phyloP scores from a whole-genome alignment of 1,284 basidiomycete species.

The Mycosarcoma mackinlayi region DNA sequence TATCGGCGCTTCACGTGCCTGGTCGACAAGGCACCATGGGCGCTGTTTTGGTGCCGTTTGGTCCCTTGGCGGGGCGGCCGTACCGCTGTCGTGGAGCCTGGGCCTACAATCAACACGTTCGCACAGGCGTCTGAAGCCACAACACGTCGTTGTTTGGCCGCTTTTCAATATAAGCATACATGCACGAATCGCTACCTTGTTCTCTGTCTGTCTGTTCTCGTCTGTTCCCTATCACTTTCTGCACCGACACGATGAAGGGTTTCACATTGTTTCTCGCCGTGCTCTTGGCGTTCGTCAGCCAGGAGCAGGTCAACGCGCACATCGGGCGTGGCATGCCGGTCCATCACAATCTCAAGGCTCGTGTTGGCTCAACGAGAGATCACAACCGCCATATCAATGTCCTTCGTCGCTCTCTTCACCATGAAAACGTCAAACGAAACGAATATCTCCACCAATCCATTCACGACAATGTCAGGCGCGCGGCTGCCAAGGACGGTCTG shows the following conservation, averaged over 20 bases:
- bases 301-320: conserved; percentile 10
- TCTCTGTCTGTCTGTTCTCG: too few species aligned
- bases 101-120: too few species aligned
- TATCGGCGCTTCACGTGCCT: too few species aligned
- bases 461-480: conserved; percentile 13
- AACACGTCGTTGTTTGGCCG: too few species aligned
- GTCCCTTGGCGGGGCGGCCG: too few species aligned
- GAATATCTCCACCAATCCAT: conserved; percentile 15
- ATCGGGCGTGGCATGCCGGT: conserved; percentile 17
- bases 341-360: conserved; percentile 7
- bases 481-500: not conserved
- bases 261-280: conserved; percentile 5
- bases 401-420: conserved; percentile 8
- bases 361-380: conserved; percentile 11
- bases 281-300: conserved; percentile 5
- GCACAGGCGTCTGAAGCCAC: too few species aligned
- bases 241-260: conserved; percentile 3
- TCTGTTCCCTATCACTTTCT: too few species aligned
- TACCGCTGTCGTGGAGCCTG: too few species aligned
- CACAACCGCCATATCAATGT: not conserved
- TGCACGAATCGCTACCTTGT: too few species aligned
- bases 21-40: too few species aligned
- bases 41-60: too few species aligned
- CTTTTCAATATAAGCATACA: too few species aligned
- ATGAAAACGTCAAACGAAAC: not conserved